Conservation (phyloP, 1,284 basidiomycete genomes). For the Malassezia equina region DNA sequence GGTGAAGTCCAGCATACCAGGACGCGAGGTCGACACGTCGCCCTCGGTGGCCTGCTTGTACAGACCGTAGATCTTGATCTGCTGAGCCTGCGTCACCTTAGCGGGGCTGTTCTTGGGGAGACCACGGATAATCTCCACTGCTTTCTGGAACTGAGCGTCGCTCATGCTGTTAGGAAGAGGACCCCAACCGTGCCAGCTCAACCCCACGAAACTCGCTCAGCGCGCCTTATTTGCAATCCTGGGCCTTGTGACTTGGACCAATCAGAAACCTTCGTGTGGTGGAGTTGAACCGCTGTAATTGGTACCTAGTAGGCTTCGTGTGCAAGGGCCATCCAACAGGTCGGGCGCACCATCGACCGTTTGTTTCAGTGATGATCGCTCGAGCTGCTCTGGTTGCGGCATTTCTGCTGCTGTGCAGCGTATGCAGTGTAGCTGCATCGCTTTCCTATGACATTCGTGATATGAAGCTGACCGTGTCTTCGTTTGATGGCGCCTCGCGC, state of each 20-base stretch:
- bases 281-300: background rate
- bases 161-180: background rate
- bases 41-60: conserved; percentile 47
- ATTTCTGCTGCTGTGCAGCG: background rate
- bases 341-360: background rate
- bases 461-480: conserved; percentile 4
- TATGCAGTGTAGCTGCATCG: background rate
- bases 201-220: background rate
- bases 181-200: too few species aligned
- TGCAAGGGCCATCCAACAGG: background rate
- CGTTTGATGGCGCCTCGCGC: conserved; percentile 14
- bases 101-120: conserved; percentile 37
- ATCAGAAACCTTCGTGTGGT: background rate
- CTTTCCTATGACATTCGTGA: conserved; percentile 6
- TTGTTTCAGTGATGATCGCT: background rate
- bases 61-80: conserved; percentile 45
- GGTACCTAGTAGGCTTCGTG: background rate
- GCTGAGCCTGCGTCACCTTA: conserved; percentile 37
- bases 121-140: conserved; percentile 27
- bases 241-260: background rate
- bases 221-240: background rate
- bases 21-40: conserved; percentile 42
- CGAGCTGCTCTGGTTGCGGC: background rate
- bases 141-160: conserved; percentile 37
- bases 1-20: conserved; percentile 36